Evolutionary conservation across 1,284 basidiomycete genomes (phyloP), one percentile per base, ranked within the genome.

Genomic region (Tremellales sp.): DNA sequence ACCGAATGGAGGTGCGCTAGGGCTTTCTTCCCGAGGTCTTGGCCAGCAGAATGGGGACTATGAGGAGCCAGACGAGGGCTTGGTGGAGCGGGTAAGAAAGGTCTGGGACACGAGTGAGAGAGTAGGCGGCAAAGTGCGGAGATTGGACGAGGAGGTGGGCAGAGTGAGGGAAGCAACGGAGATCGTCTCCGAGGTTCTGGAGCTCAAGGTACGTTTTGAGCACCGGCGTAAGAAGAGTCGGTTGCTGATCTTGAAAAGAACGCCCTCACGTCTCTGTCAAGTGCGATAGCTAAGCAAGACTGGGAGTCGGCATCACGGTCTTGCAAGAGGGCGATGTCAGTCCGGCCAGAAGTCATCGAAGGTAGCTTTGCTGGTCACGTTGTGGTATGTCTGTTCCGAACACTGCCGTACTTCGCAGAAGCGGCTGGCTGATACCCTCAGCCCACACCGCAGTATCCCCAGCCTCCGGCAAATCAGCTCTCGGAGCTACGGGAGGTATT

Each of bases 231-330:
- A 27, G 10, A 5, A 17, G 6, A 15, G 17, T 37, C 19, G 31
- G 23, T 27, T 22, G 19, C 10, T 37, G 29, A 48, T 48, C 40
- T 49, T 44, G 51, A 52, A 3, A 62, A 91, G 89, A 84, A 84
- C 10, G 90, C 92, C 0, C 77, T 98, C 22, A 76, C 81, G 25
- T 83, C 84, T 15, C 78, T 97, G 7, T 84, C 86, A 52, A 71
- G 78, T 1, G 81, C 89, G 4, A 92, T 97, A 33, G 86, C 89
- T 33, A 79, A 78, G 49, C 81, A 85, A 57, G 96, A 98, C 68
- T 99, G 94, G 93, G 94, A 97, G 68, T 83, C 87, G 13, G 94
- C 94, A 1, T 86, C 90, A 1, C 80, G 89, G 55, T 86, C 92
- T 64, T 96, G 93, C 72, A 84, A 87, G 17, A 78, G 89, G 26